phyloP scores from a whole-genome alignment of 352 stramenopile genomes.

The Pythium angustatum region DNA sequence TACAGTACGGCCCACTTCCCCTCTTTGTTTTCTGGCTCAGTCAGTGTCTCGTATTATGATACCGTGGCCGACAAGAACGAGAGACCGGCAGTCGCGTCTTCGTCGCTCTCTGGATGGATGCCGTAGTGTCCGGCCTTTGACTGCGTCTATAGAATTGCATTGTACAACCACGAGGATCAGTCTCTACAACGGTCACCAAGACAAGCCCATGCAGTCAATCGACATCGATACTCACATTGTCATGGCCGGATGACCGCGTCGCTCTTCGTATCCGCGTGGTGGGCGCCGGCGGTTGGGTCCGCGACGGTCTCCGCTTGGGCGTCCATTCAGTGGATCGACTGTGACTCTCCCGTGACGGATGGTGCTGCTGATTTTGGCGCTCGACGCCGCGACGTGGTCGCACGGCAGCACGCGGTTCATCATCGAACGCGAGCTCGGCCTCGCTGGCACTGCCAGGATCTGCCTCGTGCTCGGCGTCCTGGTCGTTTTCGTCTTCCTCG shows the following conservation, averaged over 20 bases:
- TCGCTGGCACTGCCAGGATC: conserved; percentile 1
- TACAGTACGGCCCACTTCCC: too few relatives aligned
- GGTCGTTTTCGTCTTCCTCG: conserved; percentile 27
- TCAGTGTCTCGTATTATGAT: not conserved
- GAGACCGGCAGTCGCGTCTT: conserved; percentile 22
- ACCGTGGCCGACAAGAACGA: conserved; percentile 27
- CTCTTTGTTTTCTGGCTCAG: not conserved
- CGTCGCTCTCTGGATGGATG: conserved; percentile 24
- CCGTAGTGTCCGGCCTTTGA: conserved; percentile 30
- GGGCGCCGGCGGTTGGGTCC: not conserved
- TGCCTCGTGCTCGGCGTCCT: not conserved
- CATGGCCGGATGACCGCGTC: conserved; percentile 1
- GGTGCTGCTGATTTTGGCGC: not conserved
- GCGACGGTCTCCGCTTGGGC: not conserved
- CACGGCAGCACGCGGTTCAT: not conserved
- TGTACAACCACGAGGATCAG: too few relatives aligned
- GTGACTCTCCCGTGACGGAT: too few relatives aligned
- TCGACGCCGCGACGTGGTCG: not conserved
- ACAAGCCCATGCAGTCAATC: not conserved
- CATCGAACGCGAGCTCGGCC: not conserved
- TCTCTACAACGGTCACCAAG: too few relatives aligned
- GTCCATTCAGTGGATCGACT: conserved; percentile 5
- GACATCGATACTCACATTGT: conserved; percentile 13
- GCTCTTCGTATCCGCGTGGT: not conserved
- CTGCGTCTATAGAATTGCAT: conserved; percentile 30